Base-by-base conservation (phyloP, 306 rosid species). In the Quillaja saponaria region DNA sequence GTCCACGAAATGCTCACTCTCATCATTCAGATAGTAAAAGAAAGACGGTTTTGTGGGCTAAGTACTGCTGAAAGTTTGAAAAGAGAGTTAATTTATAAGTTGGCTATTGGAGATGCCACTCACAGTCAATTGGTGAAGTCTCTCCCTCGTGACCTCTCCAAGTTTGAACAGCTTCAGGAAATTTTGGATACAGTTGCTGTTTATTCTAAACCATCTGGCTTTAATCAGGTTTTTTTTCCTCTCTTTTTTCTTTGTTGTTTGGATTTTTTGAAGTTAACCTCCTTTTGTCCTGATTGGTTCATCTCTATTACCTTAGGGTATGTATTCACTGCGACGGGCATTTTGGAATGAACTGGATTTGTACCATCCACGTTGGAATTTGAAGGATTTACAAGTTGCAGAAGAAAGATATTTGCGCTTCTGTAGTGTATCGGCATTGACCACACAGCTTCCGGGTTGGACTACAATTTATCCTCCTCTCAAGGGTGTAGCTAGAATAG, bases 331-430 rank as follows among this genome's bases (percentile, higher is more conserved):
- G 49, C 89, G 72, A 58, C 85, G 96, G 97, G 13, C 51, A 19
- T 83, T 61, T 50, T 94, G 99, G 99, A 78, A 82, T 54, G 99
- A 94, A 52, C 64, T 94, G 78, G 99, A 94, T 75, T 80, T 87
- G 77, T 89, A 89, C 72, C 90, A 89, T 73, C 86, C 95, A 35
- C 99, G 99, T 38, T 94, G 99, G 97, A 87, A 80, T 78, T 85
- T 88, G 3, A 81, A 91, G 78, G 99, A 94, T 68, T 67, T 89
- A 66, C 99, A 94, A 80, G 82, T 64, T 64, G 95, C 97, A n/a
- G 99, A 94, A 78, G 99, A 94, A 80, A 79, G 97, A 82, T 94
- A 94, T 70, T 42, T 83, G 58, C 95, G 95, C 63, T 89, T 82
- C 63, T 80, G 90, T 67, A 61, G 85, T 18, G 70, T 69, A 48